phyloP scores from a whole-genome alignment of 2,329 filamentous ascomycete species.

The Talaromyces piceae region DNA sequence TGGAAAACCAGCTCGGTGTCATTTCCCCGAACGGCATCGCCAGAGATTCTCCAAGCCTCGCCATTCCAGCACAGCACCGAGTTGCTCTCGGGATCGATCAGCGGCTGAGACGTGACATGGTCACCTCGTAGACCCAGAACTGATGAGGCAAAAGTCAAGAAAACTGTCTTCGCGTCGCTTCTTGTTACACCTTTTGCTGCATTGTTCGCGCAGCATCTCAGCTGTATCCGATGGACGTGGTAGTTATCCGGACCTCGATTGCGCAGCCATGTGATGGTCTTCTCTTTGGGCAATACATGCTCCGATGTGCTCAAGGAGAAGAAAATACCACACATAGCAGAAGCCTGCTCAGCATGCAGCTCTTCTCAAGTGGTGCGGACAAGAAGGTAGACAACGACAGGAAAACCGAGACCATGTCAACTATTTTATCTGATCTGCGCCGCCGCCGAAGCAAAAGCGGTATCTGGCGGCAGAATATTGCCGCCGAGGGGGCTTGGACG shows the following conservation, averaged over 20 bases:
- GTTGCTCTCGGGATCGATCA: conserved; percentile 48
- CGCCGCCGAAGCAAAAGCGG: conserved; percentile 4
- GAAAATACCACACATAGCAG: conserved; percentile 47
- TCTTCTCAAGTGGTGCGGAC: not conserved
- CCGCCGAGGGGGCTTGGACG: not conserved
- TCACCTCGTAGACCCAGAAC: conserved; percentile 85
- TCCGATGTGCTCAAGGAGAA: conserved; percentile 38
- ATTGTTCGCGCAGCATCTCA: conserved; percentile 5
- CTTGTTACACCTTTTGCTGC: not conserved
- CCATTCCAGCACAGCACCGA: conserved; percentile 94
- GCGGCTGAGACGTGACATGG: conserved; percentile 63
- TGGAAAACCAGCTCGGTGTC: conserved; percentile 67
- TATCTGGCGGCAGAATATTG: conserved; percentile 25
- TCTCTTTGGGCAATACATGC: conserved; percentile 23
- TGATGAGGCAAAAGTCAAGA: conserved; percentile 66
- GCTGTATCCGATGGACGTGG: conserved; percentile 23
- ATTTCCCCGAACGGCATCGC: conserved; percentile 57
- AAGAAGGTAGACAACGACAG: not conserved
- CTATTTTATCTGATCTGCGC: no score
- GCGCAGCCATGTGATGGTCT: conserved; percentile 27
- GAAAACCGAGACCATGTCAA: not conserved
- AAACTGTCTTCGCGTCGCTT: conserved; percentile 22
- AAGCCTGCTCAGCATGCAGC: conserved; percentile 8
- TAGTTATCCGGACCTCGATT: conserved; percentile 41
- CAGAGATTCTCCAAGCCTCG: conserved; percentile 75